Conservation (phyloP, 2,329 filamentous ascomycete species). For the Blastomyces silverae region DNA sequence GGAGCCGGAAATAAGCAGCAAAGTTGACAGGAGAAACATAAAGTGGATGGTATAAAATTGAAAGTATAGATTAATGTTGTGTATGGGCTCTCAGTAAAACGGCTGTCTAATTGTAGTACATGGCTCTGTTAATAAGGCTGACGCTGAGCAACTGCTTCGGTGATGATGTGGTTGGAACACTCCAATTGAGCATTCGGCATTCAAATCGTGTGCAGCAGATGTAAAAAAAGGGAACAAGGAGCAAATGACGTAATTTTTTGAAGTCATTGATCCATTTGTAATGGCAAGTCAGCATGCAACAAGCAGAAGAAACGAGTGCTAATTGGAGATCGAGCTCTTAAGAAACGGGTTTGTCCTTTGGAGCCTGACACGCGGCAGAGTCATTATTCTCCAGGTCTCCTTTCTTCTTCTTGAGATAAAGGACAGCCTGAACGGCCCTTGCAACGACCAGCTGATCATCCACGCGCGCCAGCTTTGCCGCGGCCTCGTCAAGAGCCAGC, state of each 20-base stretch:
- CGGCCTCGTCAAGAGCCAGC: constrained; percentile 19
- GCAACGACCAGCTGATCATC: constrained; percentile 15
- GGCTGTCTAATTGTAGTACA: background rate
- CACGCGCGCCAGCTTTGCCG: constrained; percentile 16
- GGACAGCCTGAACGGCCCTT: constrained; percentile 10
- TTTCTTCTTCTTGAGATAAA: background rate
- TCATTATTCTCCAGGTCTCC: background rate
- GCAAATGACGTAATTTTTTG: background rate
- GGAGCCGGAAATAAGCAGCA: background rate
- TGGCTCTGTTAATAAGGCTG: background rate
- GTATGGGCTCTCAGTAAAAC: background rate
- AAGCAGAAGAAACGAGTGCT: background rate
- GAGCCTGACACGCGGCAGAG: background rate
- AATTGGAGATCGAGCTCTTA: background rate
- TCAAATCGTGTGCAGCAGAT: background rate
- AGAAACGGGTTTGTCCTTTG: background rate
- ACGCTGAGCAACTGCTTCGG: background rate
- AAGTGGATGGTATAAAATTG: background rate
- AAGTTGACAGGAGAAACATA: background rate
- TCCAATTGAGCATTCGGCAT: background rate
- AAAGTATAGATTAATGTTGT: background rate
- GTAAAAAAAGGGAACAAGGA: background rate
- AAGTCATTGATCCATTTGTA: background rate
- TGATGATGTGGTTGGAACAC: background rate
- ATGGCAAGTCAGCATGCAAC: background rate